phyloP scores from a whole-genome alignment of 371 early-diverging fungal genomes.

The Mucor lusitanicus region DNA sequence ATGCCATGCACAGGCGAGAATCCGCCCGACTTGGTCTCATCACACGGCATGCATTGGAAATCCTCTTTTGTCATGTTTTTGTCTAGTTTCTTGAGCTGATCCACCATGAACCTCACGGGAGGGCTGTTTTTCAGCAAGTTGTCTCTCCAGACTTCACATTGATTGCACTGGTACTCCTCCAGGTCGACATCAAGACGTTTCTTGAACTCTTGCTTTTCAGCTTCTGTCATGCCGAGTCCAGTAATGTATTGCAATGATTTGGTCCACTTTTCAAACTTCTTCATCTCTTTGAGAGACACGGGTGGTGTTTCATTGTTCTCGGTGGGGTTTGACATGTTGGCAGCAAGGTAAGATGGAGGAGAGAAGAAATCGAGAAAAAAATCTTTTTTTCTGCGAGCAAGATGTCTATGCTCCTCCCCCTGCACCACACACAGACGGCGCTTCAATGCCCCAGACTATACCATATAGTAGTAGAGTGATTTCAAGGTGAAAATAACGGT shows the following conservation, averaged over 20 bases:
- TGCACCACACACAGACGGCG: neutral
- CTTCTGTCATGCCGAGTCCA: constrained; percentile 61
- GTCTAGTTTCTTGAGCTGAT: constrained; percentile 71
- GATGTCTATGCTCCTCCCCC: neutral
- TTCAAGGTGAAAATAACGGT: neutral
- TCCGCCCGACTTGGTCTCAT: constrained; percentile 77
- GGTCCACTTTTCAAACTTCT: constrained; percentile 59
- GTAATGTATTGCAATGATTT: constrained; percentile 59
- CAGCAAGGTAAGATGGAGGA: neutral
- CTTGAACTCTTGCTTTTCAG: constrained; percentile 40
- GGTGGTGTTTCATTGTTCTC: constrained; percentile 4
- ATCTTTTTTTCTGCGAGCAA: neutral
- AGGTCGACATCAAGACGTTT: constrained; percentile 44
- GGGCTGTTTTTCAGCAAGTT: constrained; percentile 77
- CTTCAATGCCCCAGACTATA: neutral
- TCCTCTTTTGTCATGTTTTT: constrained; percentile 61
- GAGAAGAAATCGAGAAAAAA: neutral
- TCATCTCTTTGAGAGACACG: constrained; percentile 37
- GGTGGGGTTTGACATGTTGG: neutral
- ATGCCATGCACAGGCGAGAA: constrained; percentile 80
- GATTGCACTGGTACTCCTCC: constrained; percentile 56
- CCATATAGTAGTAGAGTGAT: no score
- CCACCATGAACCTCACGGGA: constrained; percentile 83
- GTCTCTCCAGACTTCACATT: constrained; percentile 76
- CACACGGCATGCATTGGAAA: constrained; percentile 83